Conservation (phyloP, 179 eudicot species). For the Beta lomatogona region DNA sequence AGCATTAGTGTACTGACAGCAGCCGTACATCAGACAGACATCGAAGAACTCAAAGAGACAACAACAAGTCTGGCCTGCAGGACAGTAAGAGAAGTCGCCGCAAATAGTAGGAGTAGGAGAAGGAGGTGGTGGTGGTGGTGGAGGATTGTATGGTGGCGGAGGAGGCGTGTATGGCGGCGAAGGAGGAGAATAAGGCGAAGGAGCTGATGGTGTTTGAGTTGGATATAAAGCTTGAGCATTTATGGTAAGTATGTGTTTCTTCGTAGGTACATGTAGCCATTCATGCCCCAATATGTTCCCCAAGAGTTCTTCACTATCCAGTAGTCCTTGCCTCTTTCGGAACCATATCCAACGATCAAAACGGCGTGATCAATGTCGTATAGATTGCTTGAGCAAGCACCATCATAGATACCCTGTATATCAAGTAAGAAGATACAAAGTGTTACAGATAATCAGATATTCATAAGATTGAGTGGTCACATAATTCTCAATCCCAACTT, state of each 20-base stretch:
- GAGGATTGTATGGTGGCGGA: constrained; percentile 39
- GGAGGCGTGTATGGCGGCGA: constrained; percentile 19
- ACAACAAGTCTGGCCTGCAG: constrained; percentile 58
- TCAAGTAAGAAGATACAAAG: no score
- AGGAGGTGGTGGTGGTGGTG: constrained; percentile 27
- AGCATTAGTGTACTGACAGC: constrained; percentile 56
- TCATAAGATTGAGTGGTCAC: no score
- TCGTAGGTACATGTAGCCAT: constrained; percentile 45
- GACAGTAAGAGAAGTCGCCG: constrained; percentile 64
- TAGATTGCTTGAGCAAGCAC: constrained; percentile 61
- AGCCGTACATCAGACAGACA: constrained; percentile 56
- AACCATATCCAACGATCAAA: constrained; percentile 54
- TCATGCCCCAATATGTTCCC: constrained; percentile 47
- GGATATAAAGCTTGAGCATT: constrained; percentile 78
- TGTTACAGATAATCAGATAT: no score
- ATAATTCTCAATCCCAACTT: no score
- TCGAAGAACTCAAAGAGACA: constrained; percentile 50
- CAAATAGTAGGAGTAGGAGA: constrained; percentile 37
- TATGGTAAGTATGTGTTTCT: constrained; percentile 39
- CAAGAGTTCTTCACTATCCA: constrained; percentile 56
- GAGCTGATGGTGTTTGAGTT: constrained; percentile 44
- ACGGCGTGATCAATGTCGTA: constrained; percentile 50
- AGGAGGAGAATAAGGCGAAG: constrained; percentile 41
- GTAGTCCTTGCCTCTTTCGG: constrained; percentile 27
- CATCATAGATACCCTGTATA: constrained; percentile 37